Evolutionary conservation across 1,284 basidiomycete species (phyloP).

Genomic region (Microbotryomycetes sp.): DNA sequence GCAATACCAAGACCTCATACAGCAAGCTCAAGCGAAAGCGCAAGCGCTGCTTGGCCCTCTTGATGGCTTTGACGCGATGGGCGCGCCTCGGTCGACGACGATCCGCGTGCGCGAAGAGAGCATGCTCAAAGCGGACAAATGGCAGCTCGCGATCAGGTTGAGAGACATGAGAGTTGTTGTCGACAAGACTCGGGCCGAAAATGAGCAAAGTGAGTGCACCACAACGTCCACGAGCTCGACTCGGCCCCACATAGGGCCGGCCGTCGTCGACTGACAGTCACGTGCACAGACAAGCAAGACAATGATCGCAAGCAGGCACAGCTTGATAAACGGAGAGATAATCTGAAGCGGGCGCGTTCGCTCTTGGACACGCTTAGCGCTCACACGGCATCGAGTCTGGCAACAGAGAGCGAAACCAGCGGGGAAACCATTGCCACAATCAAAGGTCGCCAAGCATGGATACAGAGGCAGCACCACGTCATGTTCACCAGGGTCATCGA

Average conservation of each 20-base stretch:
- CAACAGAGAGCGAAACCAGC: conserved; percentile 1
- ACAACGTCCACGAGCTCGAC: background rate
- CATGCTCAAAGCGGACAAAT: conserved; percentile 21
- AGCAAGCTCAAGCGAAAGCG: conserved; percentile 9
- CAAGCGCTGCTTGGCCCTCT: conserved; percentile 10
- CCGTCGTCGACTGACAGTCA: background rate
- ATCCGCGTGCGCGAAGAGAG: conserved; percentile 17
- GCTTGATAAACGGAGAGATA: background rate
- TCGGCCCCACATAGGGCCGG: background rate
- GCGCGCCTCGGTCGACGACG: background rate
- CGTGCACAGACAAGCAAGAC: background rate
- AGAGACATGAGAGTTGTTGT: conserved; percentile 7
- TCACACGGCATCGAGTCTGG: background rate
- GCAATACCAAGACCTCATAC: conserved; percentile 14
- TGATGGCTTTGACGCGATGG: background rate
- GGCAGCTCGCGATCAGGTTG: conserved; percentile 9
- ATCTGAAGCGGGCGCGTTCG: background rate
- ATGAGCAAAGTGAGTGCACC: background rate
- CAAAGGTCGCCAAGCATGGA: background rate
- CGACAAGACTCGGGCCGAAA: background rate
- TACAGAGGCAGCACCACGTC: background rate
- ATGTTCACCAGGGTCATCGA: background rate
- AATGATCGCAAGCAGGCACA: background rate
- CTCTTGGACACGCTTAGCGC: background rate
- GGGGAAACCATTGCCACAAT: background rate